phyloP scores from a whole-genome alignment of 148 eudicot genomes.

The Fagopyrum tataricum region DNA sequence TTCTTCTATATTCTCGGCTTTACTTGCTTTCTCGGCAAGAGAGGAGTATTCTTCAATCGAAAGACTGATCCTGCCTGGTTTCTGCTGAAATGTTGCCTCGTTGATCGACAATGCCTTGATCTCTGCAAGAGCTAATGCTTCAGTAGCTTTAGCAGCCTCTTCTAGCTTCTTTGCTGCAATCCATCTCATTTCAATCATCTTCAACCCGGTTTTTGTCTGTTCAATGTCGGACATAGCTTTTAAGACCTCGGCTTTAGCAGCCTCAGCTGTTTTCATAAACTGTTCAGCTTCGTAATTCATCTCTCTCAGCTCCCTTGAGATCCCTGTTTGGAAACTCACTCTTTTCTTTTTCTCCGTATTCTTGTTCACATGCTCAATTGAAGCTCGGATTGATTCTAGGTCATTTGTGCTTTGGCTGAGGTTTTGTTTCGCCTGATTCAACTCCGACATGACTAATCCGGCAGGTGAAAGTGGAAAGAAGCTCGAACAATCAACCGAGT shows the following conservation, averaged over 20 bases:
- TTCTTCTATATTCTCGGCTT: conserved; percentile 43
- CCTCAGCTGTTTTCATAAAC: conserved; percentile 73
- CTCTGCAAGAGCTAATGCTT: conserved; percentile 76
- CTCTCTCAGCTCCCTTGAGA: conserved; percentile 37
- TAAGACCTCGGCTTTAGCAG: conserved; percentile 68
- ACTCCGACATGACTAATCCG: conserved; percentile 45
- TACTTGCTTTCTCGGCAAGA: conserved; percentile 43
- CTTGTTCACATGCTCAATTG: conserved; percentile 57
- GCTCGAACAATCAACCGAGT: conserved; percentile 21
- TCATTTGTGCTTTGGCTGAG: conserved; percentile 49
- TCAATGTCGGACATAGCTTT: conserved; percentile 82
- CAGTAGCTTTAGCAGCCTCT: conserved; percentile 85
- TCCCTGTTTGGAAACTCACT: conserved; percentile 12
- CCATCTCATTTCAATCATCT: conserved; percentile 84
- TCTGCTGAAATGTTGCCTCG: conserved; percentile 13
- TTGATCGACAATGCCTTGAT: conserved; percentile 27
- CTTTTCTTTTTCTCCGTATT: conserved; percentile 40
- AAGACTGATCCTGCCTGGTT: conserved; percentile 46
- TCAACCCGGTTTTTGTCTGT: conserved; percentile 59
- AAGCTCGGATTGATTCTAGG: conserved; percentile 57
- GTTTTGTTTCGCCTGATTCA: conserved; percentile 62
- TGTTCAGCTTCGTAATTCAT: conserved; percentile 65
- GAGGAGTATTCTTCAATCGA: conserved; percentile 63
- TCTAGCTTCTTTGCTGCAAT: conserved; percentile 80
- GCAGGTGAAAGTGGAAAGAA: conserved; percentile 35